phyloP scores from a whole-genome alignment of 2,329 filamentous ascomycete species.

The Paecilomyces niveus region DNA sequence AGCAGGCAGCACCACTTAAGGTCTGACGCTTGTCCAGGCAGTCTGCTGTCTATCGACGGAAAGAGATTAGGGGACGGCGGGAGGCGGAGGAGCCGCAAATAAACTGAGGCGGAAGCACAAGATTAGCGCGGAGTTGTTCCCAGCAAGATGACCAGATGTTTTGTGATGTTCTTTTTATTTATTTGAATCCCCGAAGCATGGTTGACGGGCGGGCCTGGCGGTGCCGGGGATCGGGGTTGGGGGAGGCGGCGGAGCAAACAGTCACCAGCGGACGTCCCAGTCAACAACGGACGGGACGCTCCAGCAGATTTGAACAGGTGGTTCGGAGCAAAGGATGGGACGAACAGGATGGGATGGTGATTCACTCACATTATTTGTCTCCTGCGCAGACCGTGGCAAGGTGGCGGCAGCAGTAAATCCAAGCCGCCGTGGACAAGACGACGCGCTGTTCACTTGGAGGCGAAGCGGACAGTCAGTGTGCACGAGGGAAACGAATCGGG shows the following conservation, averaged over 20 bases:
- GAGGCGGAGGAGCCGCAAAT: neutral
- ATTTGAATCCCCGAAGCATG: neutral
- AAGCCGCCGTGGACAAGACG: neutral
- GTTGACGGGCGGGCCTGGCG: neutral
- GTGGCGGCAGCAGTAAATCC: neutral
- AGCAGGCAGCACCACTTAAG: constrained; percentile 21
- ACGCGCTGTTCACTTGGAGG: neutral
- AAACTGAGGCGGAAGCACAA: neutral
- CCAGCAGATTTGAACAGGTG: neutral
- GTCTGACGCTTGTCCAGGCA: constrained; percentile 7
- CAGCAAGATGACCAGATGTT: neutral
- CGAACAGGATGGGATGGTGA: neutral
- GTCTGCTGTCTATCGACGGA: constrained; percentile 6
- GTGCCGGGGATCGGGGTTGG: neutral
- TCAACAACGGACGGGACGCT: neutral
- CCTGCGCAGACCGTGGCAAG: neutral
- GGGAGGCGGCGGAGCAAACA: constrained; percentile 1
- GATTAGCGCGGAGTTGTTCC: neutral
- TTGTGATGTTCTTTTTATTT: neutral
- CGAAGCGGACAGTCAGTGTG: neutral
- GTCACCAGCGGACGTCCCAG: neutral
- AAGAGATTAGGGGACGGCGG: neutral
- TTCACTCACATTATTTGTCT: neutral
- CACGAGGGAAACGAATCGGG: neutral
- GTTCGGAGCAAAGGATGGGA: neutral